These are phyloP conservation scores for Cryptococcus maquisensis DNA, from an alignment of 1,284 basidiomycete genomes.

Conservation along the genomic window DNA sequence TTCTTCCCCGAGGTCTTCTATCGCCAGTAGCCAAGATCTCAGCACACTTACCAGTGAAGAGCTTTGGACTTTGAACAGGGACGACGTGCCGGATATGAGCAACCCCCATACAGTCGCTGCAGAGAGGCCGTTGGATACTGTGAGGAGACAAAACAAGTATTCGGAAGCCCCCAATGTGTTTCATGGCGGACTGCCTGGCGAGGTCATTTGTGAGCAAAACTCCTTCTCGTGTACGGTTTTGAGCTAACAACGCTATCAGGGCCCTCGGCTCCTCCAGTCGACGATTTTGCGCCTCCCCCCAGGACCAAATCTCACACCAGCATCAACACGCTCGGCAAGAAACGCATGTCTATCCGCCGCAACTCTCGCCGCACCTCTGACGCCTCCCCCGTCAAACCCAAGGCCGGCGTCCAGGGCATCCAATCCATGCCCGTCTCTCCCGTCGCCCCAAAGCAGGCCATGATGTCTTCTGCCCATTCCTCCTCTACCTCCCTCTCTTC, in stretches of 20 bases:
- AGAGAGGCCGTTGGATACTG: conserved; percentile 46
- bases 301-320: conserved; percentile 34
- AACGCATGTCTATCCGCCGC: conserved; percentile 12
- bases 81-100: conserved; percentile 41
- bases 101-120: conserved; percentile 39
- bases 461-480: conserved; percentile 38
- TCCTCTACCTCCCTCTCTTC: conserved; percentile 37
- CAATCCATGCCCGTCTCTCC: conserved; percentile 20
- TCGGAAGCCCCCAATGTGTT: conserved; percentile 21
- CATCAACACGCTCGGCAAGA: conserved; percentile 19
- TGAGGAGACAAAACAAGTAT: conserved; percentile 33
- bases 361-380: conserved; percentile 13
- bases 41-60: conserved; percentile 39
- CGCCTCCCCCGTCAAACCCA: conserved; percentile 1
- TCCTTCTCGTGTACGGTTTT: not conserved
- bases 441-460: not conserved
- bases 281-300: conserved; percentile 17
- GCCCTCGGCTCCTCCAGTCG: conserved; percentile 33
- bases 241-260: conserved; percentile 19
- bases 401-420: conserved; percentile 4
- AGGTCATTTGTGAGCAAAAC: conserved; percentile 35
- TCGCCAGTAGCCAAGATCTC: conserved; percentile 27
- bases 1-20: conserved; percentile 34
- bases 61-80: conserved; percentile 31
- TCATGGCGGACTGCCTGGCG: conserved; percentile 25